phyloP scores from a whole-genome alignment of 2,329 filamentous ascomycete genomes.

The Fusarium begoniae region DNA sequence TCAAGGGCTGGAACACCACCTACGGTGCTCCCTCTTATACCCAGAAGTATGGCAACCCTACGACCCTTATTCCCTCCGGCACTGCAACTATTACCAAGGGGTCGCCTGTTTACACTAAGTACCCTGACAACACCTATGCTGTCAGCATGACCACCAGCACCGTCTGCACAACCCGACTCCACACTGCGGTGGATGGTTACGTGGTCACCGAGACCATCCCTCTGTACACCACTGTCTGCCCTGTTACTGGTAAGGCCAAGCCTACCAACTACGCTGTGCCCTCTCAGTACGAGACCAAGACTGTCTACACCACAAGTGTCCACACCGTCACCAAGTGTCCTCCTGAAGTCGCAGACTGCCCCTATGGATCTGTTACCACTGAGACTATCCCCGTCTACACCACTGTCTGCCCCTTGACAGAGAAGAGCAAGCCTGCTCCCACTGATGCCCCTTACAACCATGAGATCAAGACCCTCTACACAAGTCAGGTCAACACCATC shows the following conservation, averaged over 20 bases:
- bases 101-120: conserved; percentile 17
- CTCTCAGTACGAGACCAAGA: conserved; percentile 42
- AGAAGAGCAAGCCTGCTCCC: conserved; percentile 14
- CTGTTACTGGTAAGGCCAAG: conserved; percentile 42
- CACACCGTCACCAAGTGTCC: conserved; percentile 65
- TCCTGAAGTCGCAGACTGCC: conserved; percentile 61
- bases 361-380: conserved; percentile 46
- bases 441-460: conserved; percentile 23
- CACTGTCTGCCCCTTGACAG: conserved; percentile 24
- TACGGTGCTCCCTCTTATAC: conserved; percentile 4
- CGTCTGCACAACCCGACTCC: conserved; percentile 54
- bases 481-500: conserved; percentile 63
- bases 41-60: conserved; percentile 9
- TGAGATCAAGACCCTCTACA: conserved; percentile 57
- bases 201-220: conserved; percentile 53
- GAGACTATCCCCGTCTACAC: conserved; percentile 40
- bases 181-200: conserved; percentile 52
- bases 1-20: conserved; percentile 32
- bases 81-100: conserved; percentile 2
- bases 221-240: conserved; percentile 58
- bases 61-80: neutral
- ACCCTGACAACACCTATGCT: conserved; percentile 6
- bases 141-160: conserved; percentile 44
- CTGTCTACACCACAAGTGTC: conserved; percentile 63
- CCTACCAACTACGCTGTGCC: conserved; percentile 9